Evolutionary conservation across 2,329 filamentous ascomycete species (phyloP), one percentile per base, ranked within the genome.

Genomic region (Arthrobotrys musiformis): DNA sequence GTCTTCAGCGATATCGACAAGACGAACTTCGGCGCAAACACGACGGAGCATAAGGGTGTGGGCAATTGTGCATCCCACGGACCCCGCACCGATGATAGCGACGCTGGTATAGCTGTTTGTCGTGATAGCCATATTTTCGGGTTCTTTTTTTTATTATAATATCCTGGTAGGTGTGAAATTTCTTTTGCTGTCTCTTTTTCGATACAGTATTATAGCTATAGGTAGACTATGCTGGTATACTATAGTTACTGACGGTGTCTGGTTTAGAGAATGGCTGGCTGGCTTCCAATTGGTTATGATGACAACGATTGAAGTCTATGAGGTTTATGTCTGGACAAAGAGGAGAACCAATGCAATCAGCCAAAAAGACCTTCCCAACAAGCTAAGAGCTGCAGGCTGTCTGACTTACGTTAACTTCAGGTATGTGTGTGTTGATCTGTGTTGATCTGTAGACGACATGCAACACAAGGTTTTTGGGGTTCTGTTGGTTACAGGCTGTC

Each of bases 1-100:
- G 61, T 79, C 73, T 48, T 79, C 77, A 78, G 82, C 81, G 61
- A 82, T 81, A 78, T 83, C 82, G 75, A 82, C 81, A 46, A 83
- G 80, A 33, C 82, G 80, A 19, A 83, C 81, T 67, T 82, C 82
- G 22, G 81, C 79, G 19, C 81, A 81, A 4, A 82, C 79, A 33
- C 81, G 80, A 64, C 78, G 78, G 30, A 82, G 79, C 50, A 82
- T 80, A 2, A 82, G 80, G 9, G 82, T 80, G 66, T 82, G 82
- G 62, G 81, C 81, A 1, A 82, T 83, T 7, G 82, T 82, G 22
- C 81, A 81, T 26, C 82, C 82, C 17, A 83, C 82, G 13, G 81
- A 82, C 58, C 82, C 82, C 15, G 61, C 80, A 46, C 82, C 82
- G 80, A 81, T 81, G 69, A 78, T 69, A 13, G 74, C 74, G 68